These are phyloP conservation scores for Cinchona pubescens DNA, from an alignment of 257 asterid genomes.

Conservation along the genomic window DNA sequence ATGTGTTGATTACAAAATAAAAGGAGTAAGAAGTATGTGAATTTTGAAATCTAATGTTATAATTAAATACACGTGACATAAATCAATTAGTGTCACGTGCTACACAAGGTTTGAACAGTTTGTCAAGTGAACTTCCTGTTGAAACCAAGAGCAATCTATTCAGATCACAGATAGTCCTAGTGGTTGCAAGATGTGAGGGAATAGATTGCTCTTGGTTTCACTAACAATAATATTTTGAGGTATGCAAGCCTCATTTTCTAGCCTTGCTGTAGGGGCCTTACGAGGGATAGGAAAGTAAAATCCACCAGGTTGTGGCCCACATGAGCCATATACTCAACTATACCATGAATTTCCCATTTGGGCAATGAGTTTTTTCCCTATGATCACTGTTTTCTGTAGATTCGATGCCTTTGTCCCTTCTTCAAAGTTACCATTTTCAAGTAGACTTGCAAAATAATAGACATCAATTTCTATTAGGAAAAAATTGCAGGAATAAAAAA, in stretches of 20 bases:
- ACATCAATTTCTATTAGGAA: neutral
- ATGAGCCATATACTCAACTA: slow-evolving; percentile 62
- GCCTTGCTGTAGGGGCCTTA: slow-evolving; percentile 66
- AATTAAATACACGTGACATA: too few species aligned
- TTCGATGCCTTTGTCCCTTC: slow-evolving; percentile 50
- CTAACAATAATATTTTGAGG: slow-evolving; percentile 48
- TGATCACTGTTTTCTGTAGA: slow-evolving; percentile 51
- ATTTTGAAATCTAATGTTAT: too few species aligned
- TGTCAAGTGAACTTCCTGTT: slow-evolving; percentile 57
- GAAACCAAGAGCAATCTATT: slow-evolving; percentile 59
- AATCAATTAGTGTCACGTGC: too few species aligned
- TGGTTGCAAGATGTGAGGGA: slow-evolving; percentile 65
- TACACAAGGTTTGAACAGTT: slow-evolving; percentile 67
- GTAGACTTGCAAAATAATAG: slow-evolving; percentile 34
- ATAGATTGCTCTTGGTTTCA: slow-evolving; percentile 35
- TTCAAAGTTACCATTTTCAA: slow-evolving; percentile 72
- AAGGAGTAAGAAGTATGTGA: too few species aligned
- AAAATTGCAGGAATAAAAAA: too few species aligned
- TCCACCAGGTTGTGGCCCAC: slow-evolving; percentile 78
- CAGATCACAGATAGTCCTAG: slow-evolving; percentile 74
- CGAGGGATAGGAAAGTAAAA: slow-evolving; percentile 63
- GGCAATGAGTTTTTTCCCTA: slow-evolving; percentile 66
- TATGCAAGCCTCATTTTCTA: slow-evolving; percentile 69
- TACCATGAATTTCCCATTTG: slow-evolving; percentile 63
- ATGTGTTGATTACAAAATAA: too few species aligned